Evolutionary conservation across 202 grass and related monocot species (phyloP).

Genomic region (Schoenoplectus triqueter): DNA sequence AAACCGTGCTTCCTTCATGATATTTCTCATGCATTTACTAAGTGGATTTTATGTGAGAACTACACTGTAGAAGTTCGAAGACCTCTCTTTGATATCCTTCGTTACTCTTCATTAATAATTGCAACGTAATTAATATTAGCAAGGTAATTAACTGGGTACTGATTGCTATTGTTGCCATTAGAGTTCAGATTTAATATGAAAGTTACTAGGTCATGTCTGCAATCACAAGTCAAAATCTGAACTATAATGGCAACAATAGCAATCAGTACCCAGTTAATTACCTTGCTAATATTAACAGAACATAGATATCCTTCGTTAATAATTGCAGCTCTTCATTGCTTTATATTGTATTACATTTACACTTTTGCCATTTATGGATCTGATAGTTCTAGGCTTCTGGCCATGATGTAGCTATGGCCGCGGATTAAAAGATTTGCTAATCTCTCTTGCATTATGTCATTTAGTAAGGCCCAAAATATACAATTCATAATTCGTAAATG

Average conservation of each 20-base stretch:
- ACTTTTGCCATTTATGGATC: no score
- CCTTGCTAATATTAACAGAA: slow-evolving; percentile 61
- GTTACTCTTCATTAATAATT: neutral
- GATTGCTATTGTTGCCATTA: neutral
- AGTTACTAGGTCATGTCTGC: neutral
- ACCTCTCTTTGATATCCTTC: no score
- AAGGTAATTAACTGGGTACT: slow-evolving; percentile 50
- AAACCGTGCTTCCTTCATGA: neutral
- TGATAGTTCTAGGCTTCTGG: no score
- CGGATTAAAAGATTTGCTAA: no score
- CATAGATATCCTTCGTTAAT: no score
- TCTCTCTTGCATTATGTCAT: no score
- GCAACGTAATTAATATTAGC: slow-evolving; percentile 68
- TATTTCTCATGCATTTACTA: neutral
- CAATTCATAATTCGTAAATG: no score
- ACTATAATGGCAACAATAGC: neutral
- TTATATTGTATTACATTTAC: no score
- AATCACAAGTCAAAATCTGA: slow-evolving; percentile 6
- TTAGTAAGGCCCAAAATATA: no score
- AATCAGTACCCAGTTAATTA: slow-evolving; percentile 32
- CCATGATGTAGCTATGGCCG: no score
- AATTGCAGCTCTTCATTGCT: no score
- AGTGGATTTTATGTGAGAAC: slow-evolving; percentile 1
- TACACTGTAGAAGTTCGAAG: neutral
- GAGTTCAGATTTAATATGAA: neutral